A percentile compares a stretch with the other conserved stretches of the same genome.
These are phyloP conservation scores for Raphanus sativus DNA, from an alignment of 345 rosid species.

Conservation along the genomic window DNA sequence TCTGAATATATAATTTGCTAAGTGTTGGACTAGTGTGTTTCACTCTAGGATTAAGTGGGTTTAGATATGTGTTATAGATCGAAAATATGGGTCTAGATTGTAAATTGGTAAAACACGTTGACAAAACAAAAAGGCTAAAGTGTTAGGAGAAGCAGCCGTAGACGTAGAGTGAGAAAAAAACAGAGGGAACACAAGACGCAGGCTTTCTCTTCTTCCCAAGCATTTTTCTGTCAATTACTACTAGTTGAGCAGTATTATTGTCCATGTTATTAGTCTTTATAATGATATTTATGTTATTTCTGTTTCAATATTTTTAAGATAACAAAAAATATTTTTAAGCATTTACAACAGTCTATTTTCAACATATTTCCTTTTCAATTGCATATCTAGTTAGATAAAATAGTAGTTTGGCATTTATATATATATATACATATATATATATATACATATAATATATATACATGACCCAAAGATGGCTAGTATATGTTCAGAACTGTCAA, in stretches of 20 bases:
- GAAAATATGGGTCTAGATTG: slow-evolving; percentile 26
- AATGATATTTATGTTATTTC: background rate
- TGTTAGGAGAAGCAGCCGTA: slow-evolving; percentile 20
- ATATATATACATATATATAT: background rate
- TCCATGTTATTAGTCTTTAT: slow-evolving; percentile 7
- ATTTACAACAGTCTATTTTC: slow-evolving; percentile 4
- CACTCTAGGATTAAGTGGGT: slow-evolving; percentile 10
- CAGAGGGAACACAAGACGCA: slow-evolving; percentile 31
- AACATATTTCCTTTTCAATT: background rate
- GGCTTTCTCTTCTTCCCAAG: slow-evolving; percentile 37
- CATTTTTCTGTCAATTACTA: slow-evolving; percentile 26
- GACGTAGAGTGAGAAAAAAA: slow-evolving; percentile 26
- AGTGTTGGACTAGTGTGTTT: background rate
- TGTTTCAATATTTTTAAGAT: background rate
- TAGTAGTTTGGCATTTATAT: slow-evolving; percentile 11
- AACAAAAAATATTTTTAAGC: background rate
- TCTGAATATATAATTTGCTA: background rate
- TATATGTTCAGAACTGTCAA: slow-evolving; percentile 12
- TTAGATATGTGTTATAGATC: background rate
- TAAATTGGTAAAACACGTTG: slow-evolving; percentile 35
- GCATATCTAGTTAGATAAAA: no score
- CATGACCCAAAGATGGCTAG: slow-evolving; percentile 19
- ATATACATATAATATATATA: background rate
- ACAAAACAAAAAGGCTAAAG: slow-evolving; percentile 27
- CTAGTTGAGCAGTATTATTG: slow-evolving; percentile 24